A percentile compares a stretch with the other conserved stretches of the same genome.
Evolutionary conservation across 208 protist genomes (phyloP).

Genomic region (Entamoeba moshkovskii): DNA sequence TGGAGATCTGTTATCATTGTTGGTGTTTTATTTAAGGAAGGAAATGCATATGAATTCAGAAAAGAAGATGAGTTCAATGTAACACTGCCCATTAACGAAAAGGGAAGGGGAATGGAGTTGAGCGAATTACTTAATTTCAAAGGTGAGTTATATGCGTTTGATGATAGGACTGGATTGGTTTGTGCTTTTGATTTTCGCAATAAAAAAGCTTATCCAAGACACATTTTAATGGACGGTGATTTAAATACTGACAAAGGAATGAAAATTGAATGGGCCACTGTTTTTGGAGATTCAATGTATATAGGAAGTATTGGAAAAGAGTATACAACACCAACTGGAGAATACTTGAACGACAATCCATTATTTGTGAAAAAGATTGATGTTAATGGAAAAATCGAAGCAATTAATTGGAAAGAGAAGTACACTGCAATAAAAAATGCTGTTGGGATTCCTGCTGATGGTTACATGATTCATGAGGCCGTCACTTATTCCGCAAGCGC

Average conservation of each 20-base stretch:
- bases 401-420: conserved; percentile 24
- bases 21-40: background rate
- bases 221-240: conserved; percentile 33
- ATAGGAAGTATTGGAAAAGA: conserved; percentile 44
- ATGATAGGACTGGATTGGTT: conserved; percentile 43
- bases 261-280: conserved; percentile 44
- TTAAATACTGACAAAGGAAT: conserved; percentile 32
- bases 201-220: conserved; percentile 10
- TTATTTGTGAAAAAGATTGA: conserved; percentile 39
- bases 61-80: background rate
- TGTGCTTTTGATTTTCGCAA: conserved; percentile 13
- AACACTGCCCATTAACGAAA: conserved; percentile 20
- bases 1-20: background rate
- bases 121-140: conserved; percentile 42
- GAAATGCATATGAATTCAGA: background rate
- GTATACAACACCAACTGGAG: conserved; percentile 27
- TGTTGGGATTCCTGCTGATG: conserved; percentile 20
- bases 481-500: conserved; percentile 19
- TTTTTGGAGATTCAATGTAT: conserved; percentile 38
- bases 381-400: conserved; percentile 12
- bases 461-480: conserved; percentile 43
- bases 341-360: conserved; percentile 32
- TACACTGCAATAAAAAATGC: conserved; percentile 25
- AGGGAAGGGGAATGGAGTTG: conserved; percentile 37
- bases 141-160: conserved; percentile 29